Base-by-base conservation (phyloP, 352 stramenopile species). In the Phytophthora palmivora region DNA sequence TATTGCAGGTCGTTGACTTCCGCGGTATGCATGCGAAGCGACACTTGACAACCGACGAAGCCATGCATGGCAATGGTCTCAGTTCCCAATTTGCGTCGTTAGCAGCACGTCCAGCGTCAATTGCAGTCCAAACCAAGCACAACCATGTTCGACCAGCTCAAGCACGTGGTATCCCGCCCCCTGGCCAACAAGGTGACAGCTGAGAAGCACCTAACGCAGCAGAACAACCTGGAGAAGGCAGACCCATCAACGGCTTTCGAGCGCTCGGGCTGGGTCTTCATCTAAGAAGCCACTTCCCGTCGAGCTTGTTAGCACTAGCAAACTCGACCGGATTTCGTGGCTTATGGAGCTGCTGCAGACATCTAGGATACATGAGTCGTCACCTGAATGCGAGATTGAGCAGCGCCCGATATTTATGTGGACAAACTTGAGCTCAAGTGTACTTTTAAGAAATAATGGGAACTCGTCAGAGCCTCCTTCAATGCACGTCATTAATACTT, bases 181-280 rank as follows among this genome's bases (percentile, higher is more conserved):
- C 45, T 76, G 48, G 51, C 55, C 22, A 57, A 60, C 37, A 73
- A 78, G 11, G 55, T 50, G 4, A 55, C 68, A 37, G 38, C 67
- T 2, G 76, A 86, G 74, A 75, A 89, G 70, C 63, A 63, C 38
- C 19, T 65, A 16, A 41, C 68, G 44, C 49, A 71, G 50, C 76
- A 69, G 24, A 61, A 66, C 16, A 71, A 82, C 22, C 48, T 80
- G 53, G 61, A 72, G 37, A 84, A 75, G 64, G 51, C 60, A 24
- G 82, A 92, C 58, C 47, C 72, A 6, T 89, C 82, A 37, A 87
- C 82, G n/a, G 82, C 82, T 15, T 92, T 92, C 53, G 80, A 92
- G 61, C 80, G 80, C 45, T 92, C 83, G 18, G 83, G 83, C 36
- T 92, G 83, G 83, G 75, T 74, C 14, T 92, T 78, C 73, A 92